Evolutionary conservation across 2,329 filamentous ascomycete species (phyloP), one percentile per base, ranked within the genome.

Genomic region (Geosmithia morbida): DNA sequence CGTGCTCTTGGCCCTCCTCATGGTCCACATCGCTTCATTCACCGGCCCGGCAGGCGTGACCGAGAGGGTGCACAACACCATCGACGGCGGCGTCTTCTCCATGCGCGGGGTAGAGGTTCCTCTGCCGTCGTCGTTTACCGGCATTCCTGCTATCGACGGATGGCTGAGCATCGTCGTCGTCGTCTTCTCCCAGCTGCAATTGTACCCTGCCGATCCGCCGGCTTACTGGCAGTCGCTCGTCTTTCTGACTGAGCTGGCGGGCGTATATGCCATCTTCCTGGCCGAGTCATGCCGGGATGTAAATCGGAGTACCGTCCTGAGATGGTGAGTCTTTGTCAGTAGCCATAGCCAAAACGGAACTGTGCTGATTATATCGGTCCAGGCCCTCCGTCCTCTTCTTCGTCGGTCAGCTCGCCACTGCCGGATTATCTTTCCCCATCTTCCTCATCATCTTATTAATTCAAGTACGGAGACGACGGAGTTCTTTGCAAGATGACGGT

Each of bases 161-260:
- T 7, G 55, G 0, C 51, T 61, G 3, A 43, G 50, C 2, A 48
- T 48, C 1, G 52, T 57, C 0, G 51, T 53, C 0, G 46, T 52
- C 11, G 52, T 51, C 0, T 61, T 61, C 44, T 49, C 51, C 0
- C 53, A 57, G 22, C 3, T 61, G 26, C 52, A 57, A 14, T 55
- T 59, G 41, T 52, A 50, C 26, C 48, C 48, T n/a, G 46, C 49
- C 1, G 51, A 57, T 7, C 45, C 48, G 1, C 20, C 33, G 10
- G 51, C 53, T 0, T 61, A 59, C 17, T 60, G 57, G 55, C 57
- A 61, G 16, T 51, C 53, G 2, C 33, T 60, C 6, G 49, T 58
- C 11, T 59, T 61, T 16, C 43, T 61, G 7, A 53, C 53, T 0
- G 59, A 61, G 2, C 57, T 51, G 45, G 55, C 51, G 22, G 53